These are phyloP conservation scores for Claviceps monticola DNA, from an alignment of 2,329 filamentous ascomycete species.

Conservation along the genomic window DNA sequence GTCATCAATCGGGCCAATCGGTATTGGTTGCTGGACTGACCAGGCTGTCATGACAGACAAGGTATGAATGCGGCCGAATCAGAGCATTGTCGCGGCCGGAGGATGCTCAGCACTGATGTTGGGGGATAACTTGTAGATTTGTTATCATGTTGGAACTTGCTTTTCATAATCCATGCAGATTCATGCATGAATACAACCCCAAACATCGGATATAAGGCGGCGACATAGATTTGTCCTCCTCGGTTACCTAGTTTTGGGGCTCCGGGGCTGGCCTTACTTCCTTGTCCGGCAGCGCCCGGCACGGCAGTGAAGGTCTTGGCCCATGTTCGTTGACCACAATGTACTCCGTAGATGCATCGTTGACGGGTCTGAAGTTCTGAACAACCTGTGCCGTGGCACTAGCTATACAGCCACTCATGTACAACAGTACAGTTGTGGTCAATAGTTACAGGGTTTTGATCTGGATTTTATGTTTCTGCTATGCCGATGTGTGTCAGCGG, in stretches of 20 bases:
- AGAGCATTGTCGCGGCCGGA: background rate
- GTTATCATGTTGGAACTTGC: background rate
- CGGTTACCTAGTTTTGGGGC: background rate
- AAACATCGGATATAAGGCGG: background rate
- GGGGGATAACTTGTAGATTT: background rate
- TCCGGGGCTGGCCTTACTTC: background rate
- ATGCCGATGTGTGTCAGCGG: too few species aligned
- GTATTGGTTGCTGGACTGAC: too few species aligned
- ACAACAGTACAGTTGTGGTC: background rate
- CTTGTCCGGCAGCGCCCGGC: background rate
- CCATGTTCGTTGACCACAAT: background rate
- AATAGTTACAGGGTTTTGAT: too few species aligned
- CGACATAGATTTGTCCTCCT: background rate
- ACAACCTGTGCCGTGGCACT: too few species aligned
- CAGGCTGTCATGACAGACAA: too few species aligned
- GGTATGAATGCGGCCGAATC: too few species aligned
- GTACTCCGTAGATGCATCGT: background rate
- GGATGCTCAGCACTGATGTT: background rate
- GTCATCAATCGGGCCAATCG: too few species aligned
- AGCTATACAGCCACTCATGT: background rate
- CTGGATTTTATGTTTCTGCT: too few species aligned
- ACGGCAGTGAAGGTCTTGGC: background rate
- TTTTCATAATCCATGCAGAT: background rate
- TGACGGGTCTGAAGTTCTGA: too few species aligned
- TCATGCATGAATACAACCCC: background rate